Conservation (phyloP, 2,329 filamentous ascomycete genomes). For the Blastomyces parvus region DNA sequence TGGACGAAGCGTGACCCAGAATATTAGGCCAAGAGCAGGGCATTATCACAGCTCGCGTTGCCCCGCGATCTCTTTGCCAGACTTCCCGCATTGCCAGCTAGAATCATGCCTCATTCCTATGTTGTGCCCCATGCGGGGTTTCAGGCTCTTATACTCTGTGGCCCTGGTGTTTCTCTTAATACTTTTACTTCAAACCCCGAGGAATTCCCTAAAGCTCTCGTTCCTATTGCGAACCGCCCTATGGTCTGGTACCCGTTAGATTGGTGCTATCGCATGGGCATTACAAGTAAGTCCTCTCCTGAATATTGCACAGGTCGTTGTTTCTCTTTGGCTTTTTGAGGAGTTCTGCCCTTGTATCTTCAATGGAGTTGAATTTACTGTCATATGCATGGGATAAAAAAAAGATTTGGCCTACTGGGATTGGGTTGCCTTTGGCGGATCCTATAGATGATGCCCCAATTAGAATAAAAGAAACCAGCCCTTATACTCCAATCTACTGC, state of each 20-base stretch:
- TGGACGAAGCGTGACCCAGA: neutral
- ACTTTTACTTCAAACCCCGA: constrained; percentile 43
- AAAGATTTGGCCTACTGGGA: neutral
- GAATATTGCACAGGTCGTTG: neutral
- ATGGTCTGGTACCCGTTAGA: constrained; percentile 44
- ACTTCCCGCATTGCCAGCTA: neutral
- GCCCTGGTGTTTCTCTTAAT: constrained; percentile 41
- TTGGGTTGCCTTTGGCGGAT: neutral
- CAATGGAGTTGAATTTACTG: neutral
- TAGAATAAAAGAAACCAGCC: neutral
- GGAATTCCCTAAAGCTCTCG: constrained; percentile 41
- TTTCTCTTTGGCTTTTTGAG: neutral
- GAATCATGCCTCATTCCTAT: constrained; percentile 10
- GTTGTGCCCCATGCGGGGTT: constrained; percentile 28
- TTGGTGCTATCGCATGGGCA: constrained; percentile 41
- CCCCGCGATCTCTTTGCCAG: neutral
- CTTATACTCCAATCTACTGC: constrained; percentile 4
- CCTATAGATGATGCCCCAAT: too few species aligned
- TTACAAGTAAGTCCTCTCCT: constrained; percentile 31
- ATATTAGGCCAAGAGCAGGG: neutral
- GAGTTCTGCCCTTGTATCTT: neutral
- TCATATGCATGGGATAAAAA: neutral
- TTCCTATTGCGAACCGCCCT: constrained; percentile 42
- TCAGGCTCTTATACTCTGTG: constrained; percentile 41
- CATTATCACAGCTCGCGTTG: neutral